Percentiles rank a stretch among this genome's conserved stretches.
Evolutionary conservation across 768 basidiomycete species (phyloP).

Genomic region (Mycena rebaudengoi): DNA sequence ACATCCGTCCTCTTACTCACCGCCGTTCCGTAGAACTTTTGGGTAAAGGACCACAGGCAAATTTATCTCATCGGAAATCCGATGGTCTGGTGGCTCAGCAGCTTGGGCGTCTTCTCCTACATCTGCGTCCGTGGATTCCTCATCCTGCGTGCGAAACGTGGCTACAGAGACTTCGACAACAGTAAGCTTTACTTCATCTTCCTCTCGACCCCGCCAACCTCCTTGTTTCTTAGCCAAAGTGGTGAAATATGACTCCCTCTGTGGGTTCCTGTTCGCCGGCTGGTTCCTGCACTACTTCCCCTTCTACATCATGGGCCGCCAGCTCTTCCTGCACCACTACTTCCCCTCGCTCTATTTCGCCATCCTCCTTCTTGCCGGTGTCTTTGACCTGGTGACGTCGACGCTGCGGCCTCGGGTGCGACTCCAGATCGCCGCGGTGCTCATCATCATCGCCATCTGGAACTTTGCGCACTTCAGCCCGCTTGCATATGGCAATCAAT

Average conservation of each 20-base stretch:
- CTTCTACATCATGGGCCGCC: slow-evolving; percentile 97
- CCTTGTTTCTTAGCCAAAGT: slow-evolving; percentile 78
- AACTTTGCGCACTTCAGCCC: slow-evolving; percentile 84
- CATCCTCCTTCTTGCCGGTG: slow-evolving; percentile 76
- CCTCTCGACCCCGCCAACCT: background rate
- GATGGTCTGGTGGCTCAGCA: slow-evolving; percentile 90
- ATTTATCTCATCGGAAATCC: slow-evolving; percentile 97
- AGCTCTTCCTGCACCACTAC: slow-evolving; percentile 98
- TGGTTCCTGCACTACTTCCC: slow-evolving; percentile 96
- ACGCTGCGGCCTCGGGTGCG: slow-evolving; percentile 78
- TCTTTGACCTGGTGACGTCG: slow-evolving; percentile 89
- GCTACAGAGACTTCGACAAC: slow-evolving; percentile 90
- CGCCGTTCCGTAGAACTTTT: slow-evolving; percentile 78
- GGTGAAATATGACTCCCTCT: slow-evolving; percentile 90
- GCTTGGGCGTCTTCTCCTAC: slow-evolving; percentile 75
- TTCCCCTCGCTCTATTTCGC: slow-evolving; percentile 96
- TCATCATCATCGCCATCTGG: slow-evolving; percentile 79
- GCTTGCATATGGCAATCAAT: slow-evolving; percentile 81
- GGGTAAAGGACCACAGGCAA: slow-evolving; percentile 96
- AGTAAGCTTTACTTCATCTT: slow-evolving; percentile 59
- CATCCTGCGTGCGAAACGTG: slow-evolving; percentile 89
- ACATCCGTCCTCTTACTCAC: slow-evolving; percentile 2
- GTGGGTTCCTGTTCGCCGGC: slow-evolving; percentile 90
- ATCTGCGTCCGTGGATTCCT: slow-evolving; percentile 76
- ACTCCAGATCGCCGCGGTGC: slow-evolving; percentile 80